These are phyloP conservation scores for Xerophyta viscosa DNA, from an alignment of 106 monocot genomes.

Conservation along the genomic window DNA sequence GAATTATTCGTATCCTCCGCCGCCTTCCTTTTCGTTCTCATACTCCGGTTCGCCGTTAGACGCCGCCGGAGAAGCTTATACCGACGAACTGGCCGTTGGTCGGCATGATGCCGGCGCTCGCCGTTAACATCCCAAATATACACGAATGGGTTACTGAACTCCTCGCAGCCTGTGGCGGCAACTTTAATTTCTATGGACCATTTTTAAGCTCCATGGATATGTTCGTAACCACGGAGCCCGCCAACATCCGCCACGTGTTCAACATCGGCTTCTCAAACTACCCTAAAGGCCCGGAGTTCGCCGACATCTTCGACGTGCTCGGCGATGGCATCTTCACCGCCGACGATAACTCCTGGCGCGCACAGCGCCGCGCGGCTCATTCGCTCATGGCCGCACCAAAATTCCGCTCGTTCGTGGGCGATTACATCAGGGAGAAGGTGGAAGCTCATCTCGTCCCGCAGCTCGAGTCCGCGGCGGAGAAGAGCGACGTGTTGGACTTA, in stretches of 20 bases:
- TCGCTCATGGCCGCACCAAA: constrained; percentile 6
- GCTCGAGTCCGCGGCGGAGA: constrained; percentile 14
- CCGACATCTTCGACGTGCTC: constrained; percentile 32
- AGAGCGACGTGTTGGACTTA: constrained; percentile 15
- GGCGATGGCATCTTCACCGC: constrained; percentile 29
- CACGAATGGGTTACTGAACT: constrained; percentile 6
- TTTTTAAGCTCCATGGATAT: constrained; percentile 19
- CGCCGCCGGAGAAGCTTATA: no score
- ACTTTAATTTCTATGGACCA: constrained; percentile 19
- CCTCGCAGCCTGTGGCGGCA: not conserved
- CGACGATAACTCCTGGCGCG: constrained; percentile 21
- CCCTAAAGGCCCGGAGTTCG: constrained; percentile 25
- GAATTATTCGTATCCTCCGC: no score
- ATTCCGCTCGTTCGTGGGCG: constrained; percentile 18
- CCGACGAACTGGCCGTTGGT: constrained; percentile 20
- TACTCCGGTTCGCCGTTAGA: no score
- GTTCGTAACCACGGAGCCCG: constrained; percentile 18
- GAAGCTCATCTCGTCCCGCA: constrained; percentile 21
- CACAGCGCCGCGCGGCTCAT: constrained; percentile 15
- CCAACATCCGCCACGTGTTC: constrained; percentile 27
- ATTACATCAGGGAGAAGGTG: constrained; percentile 17
- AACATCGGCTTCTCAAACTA: constrained; percentile 27
- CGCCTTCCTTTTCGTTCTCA: no score
- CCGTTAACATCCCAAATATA: constrained; percentile 1
- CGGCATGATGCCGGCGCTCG: constrained; percentile 21